Base-by-base conservation (phyloP, 1,284 basidiomycete genomes). In the Ganoderma resinaceum region DNA sequence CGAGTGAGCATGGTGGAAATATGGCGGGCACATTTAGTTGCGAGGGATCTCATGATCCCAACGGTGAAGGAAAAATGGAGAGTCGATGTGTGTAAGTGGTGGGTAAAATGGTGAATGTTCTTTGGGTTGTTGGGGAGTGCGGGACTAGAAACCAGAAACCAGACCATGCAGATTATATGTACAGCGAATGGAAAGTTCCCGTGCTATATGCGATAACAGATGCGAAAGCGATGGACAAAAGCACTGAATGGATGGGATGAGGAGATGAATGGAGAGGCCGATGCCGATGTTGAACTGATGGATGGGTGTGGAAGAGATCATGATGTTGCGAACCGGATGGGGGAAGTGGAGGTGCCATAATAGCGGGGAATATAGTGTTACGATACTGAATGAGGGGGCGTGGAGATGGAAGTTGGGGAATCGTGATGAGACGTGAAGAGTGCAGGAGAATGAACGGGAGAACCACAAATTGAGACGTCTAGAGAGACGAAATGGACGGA, bases 361-460 rank as follows among this genome's bases (percentile, higher is more conserved):
- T 70, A 67, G 67, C 64, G 61, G 65, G 49, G 52, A 62, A 69
- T 72, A 72, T 60, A 63, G 65, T 52, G 46, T 52, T 69, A 67
- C 64, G 61, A 53, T 40, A 58, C 46, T 59, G 64, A 55, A 58
- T 37, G 52, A 55, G 52, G 52, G 23, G 52, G 18, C 52, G 52
- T 18, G 52, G 46, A 42, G 31, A 37, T 18, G 20, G 40, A 14
- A 55, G 43, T 43, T 29, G 61, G 42, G 55, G 37, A 52, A 69
- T 43, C 43, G 38, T 40, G 37, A 57, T 23, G 29, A 61, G 31
- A 37, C 62, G 67, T 37, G 53, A 46, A 60, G 9, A n/a, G 53
- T 63, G 43, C 7, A 20, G 57, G 55, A 40, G 63, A 12, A 62
- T n/a, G 57, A 43, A 58, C 66, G 66, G 33, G 52, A 35, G 63